Conservation (phyloP, 805 yeast species). For the Candida piceae region DNA sequence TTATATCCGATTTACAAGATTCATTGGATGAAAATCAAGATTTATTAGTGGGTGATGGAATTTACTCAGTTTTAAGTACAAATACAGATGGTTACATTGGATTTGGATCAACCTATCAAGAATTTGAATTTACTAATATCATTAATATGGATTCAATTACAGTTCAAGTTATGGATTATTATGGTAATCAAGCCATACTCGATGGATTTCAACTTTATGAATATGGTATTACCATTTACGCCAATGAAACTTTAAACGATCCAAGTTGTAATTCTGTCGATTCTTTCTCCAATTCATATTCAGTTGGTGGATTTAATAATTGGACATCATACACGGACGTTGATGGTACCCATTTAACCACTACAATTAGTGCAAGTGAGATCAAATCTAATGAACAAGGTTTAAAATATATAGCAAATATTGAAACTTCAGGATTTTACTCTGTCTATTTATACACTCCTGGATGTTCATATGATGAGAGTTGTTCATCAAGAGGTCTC, state of each 20-base stretch:
- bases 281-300: conserved; percentile 7
- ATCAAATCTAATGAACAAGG: conserved; percentile 30
- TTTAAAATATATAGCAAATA: conserved; percentile 59
- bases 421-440: conserved; percentile 70
- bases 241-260: conserved; percentile 67
- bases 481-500: conserved; percentile 68
- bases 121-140: conserved; percentile 72
- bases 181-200: conserved; percentile 65
- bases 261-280: conserved; percentile 44
- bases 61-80: conserved; percentile 11
- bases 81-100: conserved; percentile 22
- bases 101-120: conserved; percentile 57
- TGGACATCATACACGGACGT: conserved; percentile 20
- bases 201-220: conserved; percentile 71
- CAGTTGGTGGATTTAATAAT: conserved; percentile 10
- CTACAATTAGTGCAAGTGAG: conserved; percentile 24
- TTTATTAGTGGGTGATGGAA: conserved; percentile 2
- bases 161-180: conserved; percentile 59
- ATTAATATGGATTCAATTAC: conserved; percentile 58
- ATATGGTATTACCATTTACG: conserved; percentile 56
- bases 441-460: conserved; percentile 75
- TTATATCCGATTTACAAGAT: conserved; percentile 29
- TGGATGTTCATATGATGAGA: conserved; percentile 66
- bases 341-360: conserved; percentile 18
- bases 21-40: conserved; percentile 2